phyloP scores from a whole-genome alignment of 2,329 filamentous ascomycete genomes.

The Capronia epimyces region DNA sequence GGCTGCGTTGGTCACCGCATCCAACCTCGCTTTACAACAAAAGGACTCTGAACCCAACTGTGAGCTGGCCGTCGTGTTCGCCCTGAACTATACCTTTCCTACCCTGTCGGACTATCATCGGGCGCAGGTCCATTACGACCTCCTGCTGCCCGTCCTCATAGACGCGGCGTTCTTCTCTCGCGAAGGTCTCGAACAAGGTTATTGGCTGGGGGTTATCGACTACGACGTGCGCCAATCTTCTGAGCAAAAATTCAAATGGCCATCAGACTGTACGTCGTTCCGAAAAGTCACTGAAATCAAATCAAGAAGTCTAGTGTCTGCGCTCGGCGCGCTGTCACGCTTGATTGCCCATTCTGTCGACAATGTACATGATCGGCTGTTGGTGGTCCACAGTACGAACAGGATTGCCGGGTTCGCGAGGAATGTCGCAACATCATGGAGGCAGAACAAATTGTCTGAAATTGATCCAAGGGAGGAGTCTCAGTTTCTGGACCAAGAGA shows the following conservation, averaged over 20 bases:
- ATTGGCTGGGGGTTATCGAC: constrained; percentile 67
- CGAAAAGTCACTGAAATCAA: constrained; percentile 52
- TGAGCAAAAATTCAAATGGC: constrained; percentile 59
- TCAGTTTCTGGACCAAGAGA: constrained; percentile 59
- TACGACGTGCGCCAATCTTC: constrained; percentile 56
- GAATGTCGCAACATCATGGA: constrained; percentile 66
- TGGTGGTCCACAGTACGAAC: constrained; percentile 47
- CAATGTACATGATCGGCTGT: constrained; percentile 45
- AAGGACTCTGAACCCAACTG: constrained; percentile 49
- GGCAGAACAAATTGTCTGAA: constrained; percentile 64
- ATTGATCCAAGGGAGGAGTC: constrained; percentile 65
- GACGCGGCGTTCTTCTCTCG: constrained; percentile 62
- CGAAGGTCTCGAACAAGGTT: constrained; percentile 69
- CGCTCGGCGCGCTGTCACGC: constrained; percentile 58
- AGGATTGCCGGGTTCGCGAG: constrained; percentile 62
- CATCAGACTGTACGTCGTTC: constrained; percentile 53
- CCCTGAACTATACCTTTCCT: constrained; percentile 71
- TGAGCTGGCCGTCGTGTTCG: constrained; percentile 56
- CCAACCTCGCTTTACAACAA: constrained; percentile 66
- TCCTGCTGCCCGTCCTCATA: constrained; percentile 64
- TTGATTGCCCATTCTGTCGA: constrained; percentile 59
- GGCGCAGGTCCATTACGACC: constrained; percentile 59
- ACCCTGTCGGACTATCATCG: constrained; percentile 59
- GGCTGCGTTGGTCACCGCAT: constrained; percentile 65
- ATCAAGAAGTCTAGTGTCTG: constrained; percentile 53